A percentile compares a stretch with the other conserved stretches of the same genome.
These are phyloP conservation scores for Erythrobasidium yunnanense DNA, from an alignment of 768 basidiomycete species.

Conservation along the genomic window DNA sequence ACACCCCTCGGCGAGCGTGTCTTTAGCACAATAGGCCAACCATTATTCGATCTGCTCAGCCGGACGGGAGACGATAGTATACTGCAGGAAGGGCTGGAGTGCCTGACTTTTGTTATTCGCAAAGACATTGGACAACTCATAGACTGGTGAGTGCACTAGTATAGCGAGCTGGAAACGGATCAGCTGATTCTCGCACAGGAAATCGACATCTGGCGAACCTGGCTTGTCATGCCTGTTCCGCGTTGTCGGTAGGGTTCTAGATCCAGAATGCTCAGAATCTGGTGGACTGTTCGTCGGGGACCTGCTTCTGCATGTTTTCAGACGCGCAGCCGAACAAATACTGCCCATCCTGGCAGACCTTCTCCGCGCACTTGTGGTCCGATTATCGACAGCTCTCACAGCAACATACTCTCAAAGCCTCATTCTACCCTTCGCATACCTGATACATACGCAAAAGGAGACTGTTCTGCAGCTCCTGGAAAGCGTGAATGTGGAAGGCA, in stretches of 20 bases:
- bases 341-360: constrained; percentile 77
- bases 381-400: constrained; percentile 75
- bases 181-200: constrained; percentile 35
- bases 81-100: constrained; percentile 56
- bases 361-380: constrained; percentile 65
- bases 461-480: constrained; percentile 69
- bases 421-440: constrained; percentile 82
- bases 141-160: constrained; percentile 48
- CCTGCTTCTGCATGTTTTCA: constrained; percentile 80
- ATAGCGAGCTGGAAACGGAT: not conserved
- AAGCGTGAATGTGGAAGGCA: constrained; percentile 47
- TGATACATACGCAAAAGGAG: constrained; percentile 76
- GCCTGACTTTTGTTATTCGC: constrained; percentile 70
- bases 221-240: constrained; percentile 66
- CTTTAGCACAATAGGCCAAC: constrained; percentile 62
- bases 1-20: constrained; percentile 57
- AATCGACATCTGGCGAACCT: constrained; percentile 53
- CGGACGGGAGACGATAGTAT: constrained; percentile 73
- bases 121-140: constrained; percentile 76
- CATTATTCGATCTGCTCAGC: constrained; percentile 58
- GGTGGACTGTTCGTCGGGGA: constrained; percentile 89
- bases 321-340: constrained; percentile 67
- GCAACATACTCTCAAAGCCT: constrained; percentile 89
- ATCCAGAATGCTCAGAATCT: constrained; percentile 68
- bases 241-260: constrained; percentile 65